phyloP scores from a whole-genome alignment of 108 stramenopile genomes.

The Hondaea fermentalgiana region DNA sequence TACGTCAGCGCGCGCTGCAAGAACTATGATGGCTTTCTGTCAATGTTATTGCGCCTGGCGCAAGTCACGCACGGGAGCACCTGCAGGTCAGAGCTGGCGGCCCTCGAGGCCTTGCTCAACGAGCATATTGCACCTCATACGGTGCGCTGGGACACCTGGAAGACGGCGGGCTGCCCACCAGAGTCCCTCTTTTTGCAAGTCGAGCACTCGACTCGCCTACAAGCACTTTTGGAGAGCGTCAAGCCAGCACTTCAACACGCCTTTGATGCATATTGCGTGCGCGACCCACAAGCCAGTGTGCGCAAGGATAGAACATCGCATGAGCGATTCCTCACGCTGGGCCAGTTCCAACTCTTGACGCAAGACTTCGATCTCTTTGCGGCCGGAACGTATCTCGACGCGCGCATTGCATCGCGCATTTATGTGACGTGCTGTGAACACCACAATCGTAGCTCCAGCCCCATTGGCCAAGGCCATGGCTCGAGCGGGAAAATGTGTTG shows the following conservation, averaged over 20 bases:
- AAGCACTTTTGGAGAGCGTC: neutral
- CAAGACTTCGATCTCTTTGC: neutral
- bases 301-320: neutral
- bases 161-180: neutral
- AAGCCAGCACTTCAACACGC: neutral
- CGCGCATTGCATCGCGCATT: neutral
- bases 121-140: neutral
- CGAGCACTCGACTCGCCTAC: neutral
- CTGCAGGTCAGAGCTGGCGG: neutral
- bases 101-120: neutral
- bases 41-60: neutral
- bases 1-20: neutral
- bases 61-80: neutral
- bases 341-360: neutral
- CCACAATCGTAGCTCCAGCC: neutral
- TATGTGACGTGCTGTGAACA: neutral
- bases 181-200: neutral
- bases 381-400: neutral
- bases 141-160: neutral
- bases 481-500: neutral
- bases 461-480: neutral
- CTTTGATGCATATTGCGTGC: neutral
- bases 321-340: neutral
- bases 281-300: neutral
- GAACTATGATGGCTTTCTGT: neutral